phyloP scores from a whole-genome alignment of 169 alveolate species.

The Plasmodium knowlesi region DNA sequence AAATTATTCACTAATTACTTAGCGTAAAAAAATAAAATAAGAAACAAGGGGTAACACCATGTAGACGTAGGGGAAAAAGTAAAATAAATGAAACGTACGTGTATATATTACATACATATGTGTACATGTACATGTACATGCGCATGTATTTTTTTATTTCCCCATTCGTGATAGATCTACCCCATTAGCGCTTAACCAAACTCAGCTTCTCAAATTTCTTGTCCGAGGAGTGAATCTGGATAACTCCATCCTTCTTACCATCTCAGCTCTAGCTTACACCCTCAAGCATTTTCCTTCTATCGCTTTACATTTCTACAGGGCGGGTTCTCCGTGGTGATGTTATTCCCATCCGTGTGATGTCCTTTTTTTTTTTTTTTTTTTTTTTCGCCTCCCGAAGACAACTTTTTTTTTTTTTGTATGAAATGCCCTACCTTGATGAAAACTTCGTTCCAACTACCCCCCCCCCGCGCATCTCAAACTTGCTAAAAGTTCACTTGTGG shows the following conservation, averaged over 20 bases:
- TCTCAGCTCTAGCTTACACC: too few relatives aligned
- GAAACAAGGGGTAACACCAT: neutral
- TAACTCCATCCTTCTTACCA: too few relatives aligned
- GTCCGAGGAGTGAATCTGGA: too few relatives aligned
- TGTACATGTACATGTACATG: neutral
- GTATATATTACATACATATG: neutral
- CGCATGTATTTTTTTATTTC: neutral
- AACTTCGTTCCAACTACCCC: neutral
- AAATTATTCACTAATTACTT: neutral
- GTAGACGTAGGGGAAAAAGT: neutral
- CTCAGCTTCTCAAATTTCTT: too few relatives aligned
- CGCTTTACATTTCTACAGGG: neutral
- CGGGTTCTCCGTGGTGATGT: neutral
- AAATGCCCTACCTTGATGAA: neutral
- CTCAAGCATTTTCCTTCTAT: too few relatives aligned
- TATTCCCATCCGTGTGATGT: neutral
- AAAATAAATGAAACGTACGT: neutral
- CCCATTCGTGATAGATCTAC: neutral
- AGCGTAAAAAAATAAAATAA: neutral
- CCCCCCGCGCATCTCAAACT: neutral
- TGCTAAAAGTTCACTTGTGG: neutral
- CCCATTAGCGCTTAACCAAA: neutral
- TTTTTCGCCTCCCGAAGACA: neutral
- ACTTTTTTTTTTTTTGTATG: too few relatives aligned
- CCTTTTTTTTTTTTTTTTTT: too few relatives aligned